Percentiles rank a stretch among this genome's conserved stretches.
Conservation (phyloP, 2,329 filamentous ascomycete species). For the Aspergillus bombycis region DNA sequence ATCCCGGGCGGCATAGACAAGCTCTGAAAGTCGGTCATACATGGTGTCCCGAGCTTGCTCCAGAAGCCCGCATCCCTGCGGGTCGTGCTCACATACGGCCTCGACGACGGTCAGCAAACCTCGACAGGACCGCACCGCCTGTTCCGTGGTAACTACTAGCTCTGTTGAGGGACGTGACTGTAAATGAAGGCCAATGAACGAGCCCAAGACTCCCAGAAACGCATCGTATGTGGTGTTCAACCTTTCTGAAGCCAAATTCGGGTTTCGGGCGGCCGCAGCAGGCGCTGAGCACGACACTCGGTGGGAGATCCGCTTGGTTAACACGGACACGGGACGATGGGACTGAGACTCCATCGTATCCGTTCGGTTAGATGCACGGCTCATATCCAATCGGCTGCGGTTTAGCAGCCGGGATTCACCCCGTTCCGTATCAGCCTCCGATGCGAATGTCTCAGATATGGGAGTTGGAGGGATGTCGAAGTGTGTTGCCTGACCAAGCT, state of each 20-base stretch:
- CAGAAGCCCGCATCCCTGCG: slow-evolving; percentile 67
- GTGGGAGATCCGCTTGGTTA: slow-evolving; percentile 62
- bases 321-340: slow-evolving; percentile 36
- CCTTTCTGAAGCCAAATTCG: slow-evolving; percentile 80
- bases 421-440: slow-evolving; percentile 32
- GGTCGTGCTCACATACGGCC: slow-evolving; percentile 77
- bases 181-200: slow-evolving; percentile 90
- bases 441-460: slow-evolving; percentile 43
- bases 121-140: slow-evolving; percentile 80
- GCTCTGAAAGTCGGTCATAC: slow-evolving; percentile 76
- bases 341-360: slow-evolving; percentile 31
- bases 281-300: slow-evolving; percentile 75
- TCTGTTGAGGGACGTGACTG: slow-evolving; percentile 90
- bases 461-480: slow-evolving; percentile 41
- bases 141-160: slow-evolving; percentile 77
- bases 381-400: slow-evolving; percentile 34
- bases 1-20: slow-evolving; percentile 80
- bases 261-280: slow-evolving; percentile 63
- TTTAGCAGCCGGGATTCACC: slow-evolving; percentile 38
- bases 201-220: slow-evolving; percentile 87
- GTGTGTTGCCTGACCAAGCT: slow-evolving; percentile 37
- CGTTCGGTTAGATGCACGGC: slow-evolving; percentile 31
- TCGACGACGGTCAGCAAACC: slow-evolving; percentile 79
- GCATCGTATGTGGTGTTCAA: slow-evolving; percentile 80
- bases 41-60: slow-evolving; percentile 72